Evolutionary conservation across 2,329 filamentous ascomycete species (phyloP), one percentile per base, ranked within the genome.

Genomic region (Dryadomyces sulphureus): DNA sequence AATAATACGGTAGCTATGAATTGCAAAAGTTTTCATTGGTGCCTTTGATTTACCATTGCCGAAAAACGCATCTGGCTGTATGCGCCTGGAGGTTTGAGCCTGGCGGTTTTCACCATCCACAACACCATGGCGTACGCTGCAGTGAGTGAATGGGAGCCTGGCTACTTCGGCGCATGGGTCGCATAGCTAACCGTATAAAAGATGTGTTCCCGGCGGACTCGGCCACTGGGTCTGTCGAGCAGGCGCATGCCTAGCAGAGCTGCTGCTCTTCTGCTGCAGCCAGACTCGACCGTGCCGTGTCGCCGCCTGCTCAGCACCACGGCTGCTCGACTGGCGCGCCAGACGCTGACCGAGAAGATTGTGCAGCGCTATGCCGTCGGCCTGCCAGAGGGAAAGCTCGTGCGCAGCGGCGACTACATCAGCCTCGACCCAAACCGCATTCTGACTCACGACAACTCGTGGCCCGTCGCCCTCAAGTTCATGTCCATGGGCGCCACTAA

Each of bases 181-280:
- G n/a, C n/a, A n/a, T n/a, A n/a, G n/a, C n/a, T n/a, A n/a, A n/a
- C n/a, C n/a, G n/a, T n/a, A n/a, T n/a, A 27, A 27, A 27, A 27
- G 25, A 27, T 11, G 25, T 6, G 25, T 27, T 27, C 25, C 11
- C 25, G 11, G 25, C 11, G 25, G 25, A 27, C 11, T 27, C 25
- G 11, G 11, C 25, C 25, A 27, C 25, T 11, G 25, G 25, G 25
- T 11, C 25, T 27, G 25, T 11, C 25, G 6, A 27, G 6, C 88
- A 94, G 63, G 94, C 85, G 3, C 64, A 94, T 44, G 92, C 85
- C 3, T 89, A 95, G 62, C 94, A 93, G 59, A 92, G n/a, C n/a
- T n/a, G n/a, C n/a, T n/a, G n/a, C n/a, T n/a, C n/a, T n/a, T n/a
- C n/a, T n/a, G n/a, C n/a, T n/a, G n/a, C n/a, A n/a, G n/a, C n/a